phyloP scores from a whole-genome alignment of 1,284 basidiomycete species.

The Cutaneotrichosporon cavernicola region DNA sequence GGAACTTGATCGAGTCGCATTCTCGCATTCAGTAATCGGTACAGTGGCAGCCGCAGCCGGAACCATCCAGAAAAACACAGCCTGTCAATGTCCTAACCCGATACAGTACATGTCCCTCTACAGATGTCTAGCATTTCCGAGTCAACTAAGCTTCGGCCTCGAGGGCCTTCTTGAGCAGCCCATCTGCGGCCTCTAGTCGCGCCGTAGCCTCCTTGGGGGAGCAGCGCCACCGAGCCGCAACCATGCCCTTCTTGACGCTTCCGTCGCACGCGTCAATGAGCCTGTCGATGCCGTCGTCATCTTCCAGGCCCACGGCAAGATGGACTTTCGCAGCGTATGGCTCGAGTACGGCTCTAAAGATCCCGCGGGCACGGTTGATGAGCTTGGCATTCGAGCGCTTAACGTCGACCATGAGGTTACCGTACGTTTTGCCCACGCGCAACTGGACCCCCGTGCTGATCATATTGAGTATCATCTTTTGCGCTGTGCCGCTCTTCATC shows the following conservation, averaged over 20 bases:
- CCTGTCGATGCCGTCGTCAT: slow-evolving; percentile 22
- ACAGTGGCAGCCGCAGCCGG: too few species aligned
- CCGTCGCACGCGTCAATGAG: slow-evolving; percentile 25
- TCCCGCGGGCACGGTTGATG: slow-evolving; percentile 17
- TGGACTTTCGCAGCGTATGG: not conserved
- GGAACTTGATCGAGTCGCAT: too few species aligned
- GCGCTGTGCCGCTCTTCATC: slow-evolving; percentile 30
- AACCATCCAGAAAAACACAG: not conserved
- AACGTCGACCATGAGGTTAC: slow-evolving; percentile 28
- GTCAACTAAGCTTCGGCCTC: not conserved
- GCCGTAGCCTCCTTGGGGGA: slow-evolving; percentile 14
- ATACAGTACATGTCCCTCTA: not conserved
- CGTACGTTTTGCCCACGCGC: slow-evolving; percentile 30
- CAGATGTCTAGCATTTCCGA: not conserved
- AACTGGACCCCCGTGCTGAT: slow-evolving; percentile 26
- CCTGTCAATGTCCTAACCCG: not conserved
- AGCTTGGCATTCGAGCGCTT: slow-evolving; percentile 21
- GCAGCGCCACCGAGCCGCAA: slow-evolving; percentile 25
- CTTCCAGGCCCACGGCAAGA: slow-evolving; percentile 6
- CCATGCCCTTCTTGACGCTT: slow-evolving; percentile 25
- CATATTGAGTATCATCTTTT: slow-evolving; percentile 35
- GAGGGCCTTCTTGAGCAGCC: slow-evolving; percentile 22
- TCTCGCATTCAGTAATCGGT: too few species aligned
- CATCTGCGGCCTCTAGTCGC: slow-evolving; percentile 17
- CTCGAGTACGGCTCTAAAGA: slow-evolving; percentile 19